Evolutionary conservation across 2,329 filamentous ascomycete genomes (phyloP), one percentile per base, ranked within the genome.

Genomic region (Scopulariopsis brevicaulis): DNA sequence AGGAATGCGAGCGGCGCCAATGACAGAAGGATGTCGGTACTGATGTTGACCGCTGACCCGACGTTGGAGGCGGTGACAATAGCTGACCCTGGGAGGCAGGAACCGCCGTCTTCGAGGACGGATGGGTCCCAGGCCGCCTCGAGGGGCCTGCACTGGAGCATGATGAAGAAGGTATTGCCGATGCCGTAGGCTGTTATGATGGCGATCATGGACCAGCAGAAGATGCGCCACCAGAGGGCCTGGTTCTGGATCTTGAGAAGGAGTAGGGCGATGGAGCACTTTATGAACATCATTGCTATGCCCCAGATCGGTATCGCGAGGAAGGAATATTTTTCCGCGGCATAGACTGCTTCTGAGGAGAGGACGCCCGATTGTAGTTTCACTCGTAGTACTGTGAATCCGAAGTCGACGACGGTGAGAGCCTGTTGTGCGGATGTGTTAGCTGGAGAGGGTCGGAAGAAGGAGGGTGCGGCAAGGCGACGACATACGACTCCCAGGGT

Each of bases 141-240:
- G 1, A 56, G 2, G 11, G 54, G 54, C 14, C n/a, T 8, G 22
- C 48, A 51, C 48, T 51, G 48, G 8, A 56, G 35, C 22, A 59
- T 25, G 34, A 59, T 56, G 57, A 59, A 59, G 53, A 56, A 52
- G 6, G 53, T 53, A 43, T 59, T 59, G 10, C 57, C 57, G 25
- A 59, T 18, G 53, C 57, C 53, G n/a, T 52, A 59, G 20, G 40
- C 53, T 10, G 32, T 6, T 18, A 37, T 35, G 24, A 59, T 51
- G 14, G 25, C 24, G 24, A 59, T 59, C 40, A 59, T 55, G 37
- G 51, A 37, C 25, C 54, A 55, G 43, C 53, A 55, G 34, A 56
- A 56, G 4, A 56, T 51, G 14, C 57, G 22, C 57, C 57, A 59
- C 53, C 53, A 55, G 14, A 56, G 14, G 7, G n/a, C 18, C n/a